Evolutionary conservation across 2,329 filamentous ascomycete genomes (phyloP).

Genomic region (Aspergillus neotritici): DNA sequence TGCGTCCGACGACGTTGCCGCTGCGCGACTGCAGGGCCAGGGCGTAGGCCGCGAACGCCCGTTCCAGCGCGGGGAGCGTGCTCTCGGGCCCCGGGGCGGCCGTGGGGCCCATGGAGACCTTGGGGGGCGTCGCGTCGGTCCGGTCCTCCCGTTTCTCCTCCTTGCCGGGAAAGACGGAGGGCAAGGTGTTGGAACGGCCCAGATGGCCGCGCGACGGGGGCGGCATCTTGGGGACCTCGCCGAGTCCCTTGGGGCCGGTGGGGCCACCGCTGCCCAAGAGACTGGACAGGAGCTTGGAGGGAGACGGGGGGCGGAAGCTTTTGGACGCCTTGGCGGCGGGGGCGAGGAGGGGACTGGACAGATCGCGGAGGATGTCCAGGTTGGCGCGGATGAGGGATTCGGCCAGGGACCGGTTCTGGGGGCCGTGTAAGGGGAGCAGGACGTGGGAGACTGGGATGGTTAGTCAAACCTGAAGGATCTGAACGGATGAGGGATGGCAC

Average conservation of each 20-base stretch:
- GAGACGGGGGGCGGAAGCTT: conserved; percentile 72
- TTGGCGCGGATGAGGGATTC: conserved; percentile 71
- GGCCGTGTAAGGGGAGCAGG: conserved; percentile 63
- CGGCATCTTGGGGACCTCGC: conserved; percentile 42
- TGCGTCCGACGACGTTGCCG: conserved; percentile 76
- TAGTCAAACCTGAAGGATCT: conserved; percentile 8
- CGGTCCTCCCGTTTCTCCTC: conserved; percentile 43
- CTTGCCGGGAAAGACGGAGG: conserved; percentile 44
- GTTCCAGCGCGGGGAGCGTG: conserved; percentile 68
- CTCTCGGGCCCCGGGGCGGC: conserved; percentile 45
- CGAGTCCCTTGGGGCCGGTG: conserved; percentile 22
- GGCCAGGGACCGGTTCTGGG: conserved; percentile 45
- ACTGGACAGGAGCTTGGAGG: conserved; percentile 82
- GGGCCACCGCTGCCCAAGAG: conserved; percentile 62
- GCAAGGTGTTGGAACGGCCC: conserved; percentile 41
- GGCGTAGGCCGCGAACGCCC: conserved; percentile 78
- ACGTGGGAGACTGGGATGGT: conserved; percentile 60
- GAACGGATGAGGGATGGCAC: conserved; percentile 24
- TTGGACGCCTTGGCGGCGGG: conserved; percentile 57
- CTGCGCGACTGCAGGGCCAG: conserved; percentile 77
- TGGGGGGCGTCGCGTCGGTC: conserved; percentile 47
- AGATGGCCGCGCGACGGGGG: conserved; percentile 30
- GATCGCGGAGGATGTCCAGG: conserved; percentile 65
- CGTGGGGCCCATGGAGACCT: conserved; percentile 18
- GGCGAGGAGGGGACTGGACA: conserved; percentile 58